These are phyloP conservation scores for Aaosphaeria arxii DNA, from an alignment of 2,329 filamentous ascomycete genomes.

Conservation along the genomic window DNA sequence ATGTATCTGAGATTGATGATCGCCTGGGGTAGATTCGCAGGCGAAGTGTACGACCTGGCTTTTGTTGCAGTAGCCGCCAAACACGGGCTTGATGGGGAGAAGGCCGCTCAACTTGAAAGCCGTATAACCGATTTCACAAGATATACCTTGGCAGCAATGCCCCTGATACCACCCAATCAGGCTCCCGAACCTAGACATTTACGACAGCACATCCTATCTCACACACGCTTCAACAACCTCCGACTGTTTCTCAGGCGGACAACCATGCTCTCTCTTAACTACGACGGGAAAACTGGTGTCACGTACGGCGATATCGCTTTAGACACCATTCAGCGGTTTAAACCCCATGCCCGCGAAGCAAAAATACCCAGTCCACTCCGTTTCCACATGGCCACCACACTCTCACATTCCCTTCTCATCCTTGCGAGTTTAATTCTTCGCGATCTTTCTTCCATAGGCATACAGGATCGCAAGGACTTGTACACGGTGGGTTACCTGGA, in stretches of 20 bases:
- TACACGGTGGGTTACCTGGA: conserved; percentile 13
- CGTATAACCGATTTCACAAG: conserved; percentile 11
- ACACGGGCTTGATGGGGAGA: conserved; percentile 6
- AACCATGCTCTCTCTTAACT: conserved; percentile 20
- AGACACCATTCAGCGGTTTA: conserved; percentile 11
- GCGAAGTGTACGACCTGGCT: conserved; percentile 18
- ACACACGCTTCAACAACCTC: conserved; percentile 18
- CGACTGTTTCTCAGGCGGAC: conserved; percentile 21
- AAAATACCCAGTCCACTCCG: conserved; percentile 10
- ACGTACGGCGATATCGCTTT: conserved; percentile 15
- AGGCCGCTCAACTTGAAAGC: conserved; percentile 9
- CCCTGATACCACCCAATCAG: conserved; percentile 7
- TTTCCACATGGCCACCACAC: conserved; percentile 13
- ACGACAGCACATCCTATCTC: conserved; percentile 14
- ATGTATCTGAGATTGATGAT: conserved; percentile 20
- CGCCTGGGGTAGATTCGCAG: conserved; percentile 21
- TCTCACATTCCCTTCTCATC: conserved; percentile 17
- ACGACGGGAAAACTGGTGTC: conserved; percentile 9
- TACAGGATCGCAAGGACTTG: conserved; percentile 1
- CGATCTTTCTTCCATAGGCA: conserved; percentile 5
- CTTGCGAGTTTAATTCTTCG: conserved; percentile 17
- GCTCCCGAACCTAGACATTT: conserved; percentile 7
- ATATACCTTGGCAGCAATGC: conserved; percentile 6
- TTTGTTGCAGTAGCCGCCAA: conserved; percentile 9
- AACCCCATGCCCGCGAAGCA: conserved; percentile 3